phyloP scores from a whole-genome alignment of 768 basidiomycete species.

The Agaricus subrufescens region DNA sequence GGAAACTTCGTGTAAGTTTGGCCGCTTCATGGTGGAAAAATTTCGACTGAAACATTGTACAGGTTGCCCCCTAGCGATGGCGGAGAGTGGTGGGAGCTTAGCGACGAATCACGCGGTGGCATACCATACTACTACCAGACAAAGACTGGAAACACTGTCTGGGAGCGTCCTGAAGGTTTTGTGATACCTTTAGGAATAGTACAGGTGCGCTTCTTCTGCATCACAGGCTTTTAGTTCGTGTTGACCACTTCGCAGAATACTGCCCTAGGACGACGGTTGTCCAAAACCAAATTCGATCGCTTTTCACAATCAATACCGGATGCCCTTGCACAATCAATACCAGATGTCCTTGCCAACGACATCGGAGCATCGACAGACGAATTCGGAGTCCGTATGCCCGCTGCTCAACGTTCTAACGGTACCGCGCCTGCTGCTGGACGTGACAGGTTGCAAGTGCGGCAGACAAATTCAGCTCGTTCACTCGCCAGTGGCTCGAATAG shows the following conservation, averaged over 20 bases:
- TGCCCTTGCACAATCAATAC: slow-evolving; percentile 25
- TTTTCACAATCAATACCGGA: slow-evolving; percentile 32
- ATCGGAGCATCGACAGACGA: slow-evolving; percentile 18
- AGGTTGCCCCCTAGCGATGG: slow-evolving; percentile 80
- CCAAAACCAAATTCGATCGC: slow-evolving; percentile 32
- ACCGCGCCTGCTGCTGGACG: slow-evolving; percentile 25
- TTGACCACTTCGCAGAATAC: slow-evolving; percentile 11
- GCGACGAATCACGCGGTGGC: slow-evolving; percentile 77
- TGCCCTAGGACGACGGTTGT: slow-evolving; percentile 12
- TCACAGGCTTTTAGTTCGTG: background rate
- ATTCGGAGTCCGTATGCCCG: slow-evolving; percentile 3
- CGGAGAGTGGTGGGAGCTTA: slow-evolving; percentile 96
- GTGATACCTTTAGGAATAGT: slow-evolving; percentile 89
- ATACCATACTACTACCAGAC: slow-evolving; percentile 95
- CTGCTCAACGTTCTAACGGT: slow-evolving; percentile 31
- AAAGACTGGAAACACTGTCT: slow-evolving; percentile 84
- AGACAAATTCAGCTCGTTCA: slow-evolving; percentile 28
- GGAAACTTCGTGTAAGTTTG: slow-evolving; percentile 79
- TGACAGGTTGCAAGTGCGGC: slow-evolving; percentile 20
- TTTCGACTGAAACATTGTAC: slow-evolving; percentile 15
- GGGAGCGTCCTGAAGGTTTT: slow-evolving; percentile 87
- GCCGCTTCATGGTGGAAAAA: slow-evolving; percentile 6
- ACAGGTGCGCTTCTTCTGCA: slow-evolving; percentile 46
- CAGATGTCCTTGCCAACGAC: slow-evolving; percentile 18
- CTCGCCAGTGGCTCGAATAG: slow-evolving; percentile 11